Evolutionary conservation across 2,329 filamentous ascomycete species (phyloP).

Genomic region (Fusarium lyarnte): DNA sequence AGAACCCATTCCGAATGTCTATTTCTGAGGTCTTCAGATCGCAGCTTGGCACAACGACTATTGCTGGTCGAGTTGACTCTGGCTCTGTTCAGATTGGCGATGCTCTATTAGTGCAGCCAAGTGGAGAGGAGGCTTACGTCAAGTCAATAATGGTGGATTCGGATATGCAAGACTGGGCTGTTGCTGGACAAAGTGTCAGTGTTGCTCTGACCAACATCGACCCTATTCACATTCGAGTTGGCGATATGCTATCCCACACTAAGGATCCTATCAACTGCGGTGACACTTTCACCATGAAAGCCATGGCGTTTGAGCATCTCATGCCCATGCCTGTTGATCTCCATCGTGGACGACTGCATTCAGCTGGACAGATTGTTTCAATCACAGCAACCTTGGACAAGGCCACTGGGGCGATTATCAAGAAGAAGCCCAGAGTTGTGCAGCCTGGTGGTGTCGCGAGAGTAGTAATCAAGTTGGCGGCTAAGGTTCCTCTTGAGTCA

Average conservation of each 20-base stretch:
- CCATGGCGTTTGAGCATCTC: slow-evolving; percentile 88
- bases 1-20: slow-evolving; percentile 84
- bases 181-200: slow-evolving; percentile 88
- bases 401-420: slow-evolving; percentile 75
- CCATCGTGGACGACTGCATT: slow-evolving; percentile 84
- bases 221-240: slow-evolving; percentile 79
- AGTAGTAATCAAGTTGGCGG: slow-evolving; percentile 77
- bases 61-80: slow-evolving; percentile 86
- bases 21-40: slow-evolving; percentile 89
- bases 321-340: slow-evolving; percentile 91
- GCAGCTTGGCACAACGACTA: slow-evolving; percentile 81
- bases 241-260: slow-evolving; percentile 85
- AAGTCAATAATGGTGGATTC: slow-evolving; percentile 83
- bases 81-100: slow-evolving; percentile 89
- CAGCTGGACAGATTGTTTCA: slow-evolving; percentile 76
- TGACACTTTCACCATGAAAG: slow-evolving; percentile 81
- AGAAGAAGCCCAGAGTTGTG: slow-evolving; percentile 87
- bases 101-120: slow-evolving; percentile 79
- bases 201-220: slow-evolving; percentile 90
- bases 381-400: slow-evolving; percentile 83
- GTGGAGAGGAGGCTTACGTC: slow-evolving; percentile 80
- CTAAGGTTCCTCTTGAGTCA: slow-evolving; percentile 80
- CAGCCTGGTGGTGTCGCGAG: slow-evolving; percentile 82
- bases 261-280: slow-evolving; percentile 74
- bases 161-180: slow-evolving; percentile 83